phyloP scores from a whole-genome alignment of 2,329 filamentous ascomycete species.

The Dactylonectria estremocensis region DNA sequence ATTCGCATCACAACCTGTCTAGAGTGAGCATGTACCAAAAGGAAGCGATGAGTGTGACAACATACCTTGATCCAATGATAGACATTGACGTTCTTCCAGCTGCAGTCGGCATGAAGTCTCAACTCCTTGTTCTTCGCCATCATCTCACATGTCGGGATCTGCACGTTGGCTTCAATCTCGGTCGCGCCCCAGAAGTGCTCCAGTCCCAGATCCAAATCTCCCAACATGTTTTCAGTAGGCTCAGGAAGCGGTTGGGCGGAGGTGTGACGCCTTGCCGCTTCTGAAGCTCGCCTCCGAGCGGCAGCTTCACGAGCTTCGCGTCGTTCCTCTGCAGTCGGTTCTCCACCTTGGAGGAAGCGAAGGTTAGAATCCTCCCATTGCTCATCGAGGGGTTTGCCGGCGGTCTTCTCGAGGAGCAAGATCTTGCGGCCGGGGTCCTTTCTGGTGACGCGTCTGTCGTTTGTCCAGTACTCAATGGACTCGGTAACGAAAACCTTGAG shows the following conservation, averaged over 20 bases:
- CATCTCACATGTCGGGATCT: constrained; percentile 89
- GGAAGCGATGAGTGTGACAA: constrained; percentile 1
- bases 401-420: constrained; percentile 88
- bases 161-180: constrained; percentile 94
- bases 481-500: constrained; percentile 94
- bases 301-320: constrained; percentile 65
- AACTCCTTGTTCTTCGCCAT: constrained; percentile 80
- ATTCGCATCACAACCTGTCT: constrained; percentile 90
- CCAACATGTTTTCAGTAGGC: constrained; percentile 80
- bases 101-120: constrained; percentile 89
- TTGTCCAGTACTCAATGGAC: constrained; percentile 91
- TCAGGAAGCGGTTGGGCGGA: constrained; percentile 63
- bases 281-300: constrained; percentile 66
- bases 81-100: constrained; percentile 93
- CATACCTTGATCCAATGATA: constrained; percentile 96
- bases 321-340: constrained; percentile 70
- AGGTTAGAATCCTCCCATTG: constrained; percentile 83
- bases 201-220: constrained; percentile 79
- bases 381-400: constrained; percentile 81
- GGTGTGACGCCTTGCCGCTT: constrained; percentile 62
- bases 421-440: constrained; percentile 89
- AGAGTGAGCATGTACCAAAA: constrained; percentile 28
- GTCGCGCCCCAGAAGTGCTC: constrained; percentile 88
- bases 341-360: constrained; percentile 84
- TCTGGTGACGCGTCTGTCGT: constrained; percentile 86